Evolutionary conservation across 768 basidiomycete species (phyloP), one percentile per base, ranked within the genome.

Genomic region (Rhodotorula toruloides): DNA sequence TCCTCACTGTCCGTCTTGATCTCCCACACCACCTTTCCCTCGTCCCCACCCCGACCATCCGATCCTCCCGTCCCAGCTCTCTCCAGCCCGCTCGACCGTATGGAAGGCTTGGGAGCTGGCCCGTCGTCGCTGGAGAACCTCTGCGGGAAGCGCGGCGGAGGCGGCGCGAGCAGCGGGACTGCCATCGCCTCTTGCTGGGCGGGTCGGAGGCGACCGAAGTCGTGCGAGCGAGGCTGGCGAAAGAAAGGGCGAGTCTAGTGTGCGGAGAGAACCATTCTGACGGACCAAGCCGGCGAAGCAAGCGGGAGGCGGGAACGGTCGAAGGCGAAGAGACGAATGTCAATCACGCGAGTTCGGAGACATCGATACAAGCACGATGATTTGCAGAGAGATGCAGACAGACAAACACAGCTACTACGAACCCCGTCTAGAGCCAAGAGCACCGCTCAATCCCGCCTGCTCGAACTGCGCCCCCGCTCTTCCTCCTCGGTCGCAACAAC

Each of bases 1-100:
- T 62, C 36, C 44, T 67, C 66, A 3, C 43, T 22, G 1, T 58
- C 52, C 21, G 66, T 67, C 57, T 58, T 67, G 50, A 67, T 13
- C 0, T 32, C 4, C 66, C 66, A 65, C 11, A 12, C 37, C 16
- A 48, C 25, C 5, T 27, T 3, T n/a, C 27, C 31, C n/a, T 17
- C 13, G n/a, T 21, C 19, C 36, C 13, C 32, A 4, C 19, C 39
- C n/a, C 39, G 22, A 34, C 29, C 14, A 16, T 3, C 27, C 22
- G n/a, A 2, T 17, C 9, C 21, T 12, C 16, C 40, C 3, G 47
- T 32, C 21, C 48, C 12, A 25, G 11, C 25, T 2, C 14, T 29
- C 8, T 40, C 32, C 21, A 4, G 22, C 19, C 42, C 52, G 17
- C 27, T 37, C 47, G 44, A 34, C 44, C 56, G 34, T 32, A 5